phyloP scores from a whole-genome alignment of 208 protist genomes.

The Trypanosomatidae sp. region DNA sequence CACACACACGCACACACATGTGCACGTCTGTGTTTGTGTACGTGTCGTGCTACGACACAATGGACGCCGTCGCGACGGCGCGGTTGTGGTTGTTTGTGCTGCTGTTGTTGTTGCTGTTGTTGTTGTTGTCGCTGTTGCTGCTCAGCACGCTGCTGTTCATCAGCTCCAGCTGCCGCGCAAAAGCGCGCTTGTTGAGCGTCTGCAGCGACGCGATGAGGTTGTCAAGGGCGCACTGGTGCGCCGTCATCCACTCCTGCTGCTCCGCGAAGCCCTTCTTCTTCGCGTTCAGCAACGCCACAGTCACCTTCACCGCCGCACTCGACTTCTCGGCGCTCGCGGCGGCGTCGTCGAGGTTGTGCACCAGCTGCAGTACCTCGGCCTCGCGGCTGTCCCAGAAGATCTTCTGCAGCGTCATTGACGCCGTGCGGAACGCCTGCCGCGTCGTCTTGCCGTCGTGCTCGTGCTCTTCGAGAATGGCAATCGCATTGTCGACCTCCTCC shows the following conservation, averaged over 20 bases:
- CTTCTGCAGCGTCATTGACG: constrained; percentile 32
- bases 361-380: constrained; percentile 25
- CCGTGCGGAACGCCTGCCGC: constrained; percentile 36
- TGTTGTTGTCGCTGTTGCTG: too few species aligned
- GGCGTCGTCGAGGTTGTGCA: constrained; percentile 36
- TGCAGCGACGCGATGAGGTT: constrained; percentile 39
- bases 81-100: too few species aligned
- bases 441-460: constrained; percentile 36
- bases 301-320: constrained; percentile 33
- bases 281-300: constrained; percentile 38
- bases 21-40: too few species aligned
- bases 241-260: constrained; percentile 57
- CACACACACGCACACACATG: too few species aligned
- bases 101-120: too few species aligned
- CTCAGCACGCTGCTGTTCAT: too few species aligned
- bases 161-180: constrained; percentile 45
- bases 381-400: constrained; percentile 52
- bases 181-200: constrained; percentile 37
- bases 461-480: constrained; percentile 31
- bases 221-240: constrained; percentile 43
- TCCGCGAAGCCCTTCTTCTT: constrained; percentile 24
- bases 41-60: too few species aligned
- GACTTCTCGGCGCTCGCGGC: constrained; percentile 37
- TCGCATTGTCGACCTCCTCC: constrained; percentile 26
- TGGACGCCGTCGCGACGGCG: too few species aligned